A percentile compares a stretch with the other conserved stretches of the same genome.
Evolutionary conservation across 352 stramenopile genomes (phyloP).

Genomic region (Globisporangium carolinianum): DNA sequence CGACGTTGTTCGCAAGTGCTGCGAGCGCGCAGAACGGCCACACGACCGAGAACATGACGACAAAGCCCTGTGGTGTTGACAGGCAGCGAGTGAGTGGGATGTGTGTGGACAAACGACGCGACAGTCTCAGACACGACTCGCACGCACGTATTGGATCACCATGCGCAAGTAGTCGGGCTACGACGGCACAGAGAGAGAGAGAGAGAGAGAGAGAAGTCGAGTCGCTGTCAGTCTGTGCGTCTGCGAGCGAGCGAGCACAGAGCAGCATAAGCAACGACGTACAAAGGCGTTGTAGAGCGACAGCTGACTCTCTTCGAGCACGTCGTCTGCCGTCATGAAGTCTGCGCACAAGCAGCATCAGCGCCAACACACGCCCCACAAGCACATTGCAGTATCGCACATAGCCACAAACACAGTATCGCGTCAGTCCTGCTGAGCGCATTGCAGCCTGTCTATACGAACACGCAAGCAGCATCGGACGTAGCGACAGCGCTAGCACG

Average conservation of each 20-base stretch:
- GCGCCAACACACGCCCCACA: background rate
- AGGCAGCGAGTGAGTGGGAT: background rate
- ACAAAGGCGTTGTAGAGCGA: slow-evolving; percentile 80
- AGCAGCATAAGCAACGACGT: slow-evolving; percentile 15
- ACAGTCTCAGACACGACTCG: background rate
- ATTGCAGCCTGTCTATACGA: too few species aligned
- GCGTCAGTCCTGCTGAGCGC: too few species aligned
- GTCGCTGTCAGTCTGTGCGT: too few species aligned
- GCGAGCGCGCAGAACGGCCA: slow-evolving; percentile 82
- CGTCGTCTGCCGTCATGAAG: slow-evolving; percentile 81
- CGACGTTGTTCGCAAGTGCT: slow-evolving; percentile 69
- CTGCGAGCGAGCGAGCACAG: background rate
- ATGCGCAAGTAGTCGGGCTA: slow-evolving; percentile 82
- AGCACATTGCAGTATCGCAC: too few species aligned
- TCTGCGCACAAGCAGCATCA: slow-evolving; percentile 17
- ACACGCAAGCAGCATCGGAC: background rate
- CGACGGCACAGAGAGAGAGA: background rate
- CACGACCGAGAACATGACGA: slow-evolving; percentile 86
- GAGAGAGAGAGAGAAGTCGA: background rate
- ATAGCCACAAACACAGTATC: too few species aligned
- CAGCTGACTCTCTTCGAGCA: slow-evolving; percentile 77
- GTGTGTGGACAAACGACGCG: background rate
- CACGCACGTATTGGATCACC: slow-evolving; percentile 82
- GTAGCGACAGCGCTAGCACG: background rate
- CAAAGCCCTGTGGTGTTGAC: slow-evolving; percentile 45